A percentile compares a stretch with the other conserved stretches of the same genome.
phyloP scores from a whole-genome alignment of 2,329 filamentous ascomycete genomes.

The Talaromyces albobiverticillius region DNA sequence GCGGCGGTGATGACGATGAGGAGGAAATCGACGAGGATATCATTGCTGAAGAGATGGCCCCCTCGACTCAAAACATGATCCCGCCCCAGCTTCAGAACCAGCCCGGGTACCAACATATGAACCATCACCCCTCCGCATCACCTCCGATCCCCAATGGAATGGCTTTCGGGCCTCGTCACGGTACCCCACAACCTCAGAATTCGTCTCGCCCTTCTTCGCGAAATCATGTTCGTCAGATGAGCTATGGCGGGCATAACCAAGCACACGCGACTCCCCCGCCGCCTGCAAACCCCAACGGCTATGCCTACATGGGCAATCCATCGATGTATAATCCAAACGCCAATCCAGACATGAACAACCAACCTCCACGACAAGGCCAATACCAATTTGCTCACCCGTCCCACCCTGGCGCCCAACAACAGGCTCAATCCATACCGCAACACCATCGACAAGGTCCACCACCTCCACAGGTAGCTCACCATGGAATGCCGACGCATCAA shows the following conservation, averaged over 20 bases:
- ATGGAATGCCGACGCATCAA: constrained; percentile 30
- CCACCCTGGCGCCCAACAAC: constrained; percentile 33
- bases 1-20: constrained; percentile 69
- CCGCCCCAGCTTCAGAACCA: constrained; percentile 65
- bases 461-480: constrained; percentile 28
- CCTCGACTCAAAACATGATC: constrained; percentile 58
- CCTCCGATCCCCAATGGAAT: constrained; percentile 80
- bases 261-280: constrained; percentile 56
- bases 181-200: constrained; percentile 76
- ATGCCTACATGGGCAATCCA: constrained; percentile 80
- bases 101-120: constrained; percentile 72
- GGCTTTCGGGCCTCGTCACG: constrained; percentile 67
- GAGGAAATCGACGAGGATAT: constrained; percentile 78
- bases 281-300: constrained; percentile 65
- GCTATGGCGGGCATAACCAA: constrained; percentile 59
- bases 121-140: constrained; percentile 82
- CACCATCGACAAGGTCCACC: constrained; percentile 36
- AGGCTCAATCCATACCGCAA: constrained; percentile 38
- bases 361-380: constrained; percentile 40
- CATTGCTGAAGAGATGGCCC: constrained; percentile 62
- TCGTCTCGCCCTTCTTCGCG: constrained; percentile 76
- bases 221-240: constrained; percentile 72
- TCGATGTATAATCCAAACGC: constrained; percentile 75
- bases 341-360: constrained; percentile 45
- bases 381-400: constrained; percentile 39